These are phyloP conservation scores for Sophora flavescens DNA, from an alignment of 306 rosid genomes.

Conservation along the genomic window DNA sequence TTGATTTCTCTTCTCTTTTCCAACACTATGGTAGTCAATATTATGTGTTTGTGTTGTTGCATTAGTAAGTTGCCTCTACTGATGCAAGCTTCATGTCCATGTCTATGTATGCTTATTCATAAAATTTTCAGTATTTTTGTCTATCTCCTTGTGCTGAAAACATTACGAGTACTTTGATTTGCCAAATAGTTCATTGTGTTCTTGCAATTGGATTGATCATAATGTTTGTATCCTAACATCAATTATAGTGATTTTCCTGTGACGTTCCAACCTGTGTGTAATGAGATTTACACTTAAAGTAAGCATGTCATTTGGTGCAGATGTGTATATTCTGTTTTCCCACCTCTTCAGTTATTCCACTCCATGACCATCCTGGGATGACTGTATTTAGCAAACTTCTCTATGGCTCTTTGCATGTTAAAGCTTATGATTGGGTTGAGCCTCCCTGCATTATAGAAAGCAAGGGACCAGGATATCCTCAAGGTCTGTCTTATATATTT, in stretches of 20 bases:
- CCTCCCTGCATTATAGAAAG: conserved; percentile 70
- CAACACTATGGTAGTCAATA: conserved; percentile 22
- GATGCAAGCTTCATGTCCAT: conserved; percentile 24
- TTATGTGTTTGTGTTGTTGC: neutral
- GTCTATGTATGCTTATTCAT: neutral
- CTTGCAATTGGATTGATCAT: conserved; percentile 34
- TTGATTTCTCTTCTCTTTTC: conserved; percentile 15
- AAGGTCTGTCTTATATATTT: conserved; percentile 56
- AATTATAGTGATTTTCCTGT: conserved; percentile 23
- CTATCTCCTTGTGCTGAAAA: neutral
- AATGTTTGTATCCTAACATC: conserved; percentile 24
- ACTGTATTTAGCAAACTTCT: conserved; percentile 94
- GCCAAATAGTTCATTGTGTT: conserved; percentile 25
- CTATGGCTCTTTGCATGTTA: conserved; percentile 93
- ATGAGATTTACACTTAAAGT: conserved; percentile 30
- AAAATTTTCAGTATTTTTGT: conserved; percentile 1
- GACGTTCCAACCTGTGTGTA: conserved; percentile 22
- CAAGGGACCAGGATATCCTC: conserved; percentile 62
- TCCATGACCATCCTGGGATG: conserved; percentile 98
- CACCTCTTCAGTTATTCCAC: conserved; percentile 87
- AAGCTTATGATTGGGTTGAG: conserved; percentile 98
- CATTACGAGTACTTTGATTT: neutral
- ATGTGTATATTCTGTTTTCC: conserved; percentile 95
- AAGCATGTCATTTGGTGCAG: conserved; percentile 58
- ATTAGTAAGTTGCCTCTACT: conserved; percentile 9